Percentiles rank a stretch among this genome's conserved stretches.
These are phyloP conservation scores for Penicillium verhagenii DNA, from an alignment of 495 filamentous ascomycete species.

Conservation along the genomic window DNA sequence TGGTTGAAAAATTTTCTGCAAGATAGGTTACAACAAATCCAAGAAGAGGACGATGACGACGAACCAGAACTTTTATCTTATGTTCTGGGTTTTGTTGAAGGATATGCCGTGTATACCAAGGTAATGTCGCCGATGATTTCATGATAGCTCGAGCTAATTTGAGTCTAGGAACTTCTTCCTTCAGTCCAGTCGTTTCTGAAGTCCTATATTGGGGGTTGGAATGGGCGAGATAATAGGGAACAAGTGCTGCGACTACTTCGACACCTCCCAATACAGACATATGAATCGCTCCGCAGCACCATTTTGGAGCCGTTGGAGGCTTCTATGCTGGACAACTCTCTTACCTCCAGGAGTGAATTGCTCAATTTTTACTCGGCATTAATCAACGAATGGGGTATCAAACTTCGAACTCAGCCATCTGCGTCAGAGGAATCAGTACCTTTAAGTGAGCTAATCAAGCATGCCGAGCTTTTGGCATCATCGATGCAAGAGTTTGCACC, in stretches of 20 bases:
- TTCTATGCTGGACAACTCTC: constrained; percentile 50
- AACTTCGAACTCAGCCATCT: constrained; percentile 30
- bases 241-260: constrained; percentile 63
- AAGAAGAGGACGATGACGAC: constrained; percentile 42
- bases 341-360: constrained; percentile 52
- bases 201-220: constrained; percentile 64
- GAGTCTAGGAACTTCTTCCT: constrained; percentile 56
- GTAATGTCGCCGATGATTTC: constrained; percentile 36
- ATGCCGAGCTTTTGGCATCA: constrained; percentile 62
- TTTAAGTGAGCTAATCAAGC: constrained; percentile 49
- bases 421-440: constrained; percentile 32
- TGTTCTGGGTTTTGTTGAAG: constrained; percentile 56
- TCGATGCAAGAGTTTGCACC: constrained; percentile 56
- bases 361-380: constrained; percentile 71
- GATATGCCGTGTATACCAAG: constrained; percentile 63
- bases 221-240: constrained; percentile 59
- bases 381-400: constrained; percentile 65
- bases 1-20: constrained; percentile 63
- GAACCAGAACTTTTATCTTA: constrained; percentile 46
- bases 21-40: constrained; percentile 55
- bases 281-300: constrained; percentile 45
- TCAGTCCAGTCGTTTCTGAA: constrained; percentile 62
- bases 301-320: constrained; percentile 59
- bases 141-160: neutral
- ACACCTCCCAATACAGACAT: constrained; percentile 60